Conservation (phyloP, 2,329 filamentous ascomycete genomes). For the Ophiostoma pallidulum region DNA sequence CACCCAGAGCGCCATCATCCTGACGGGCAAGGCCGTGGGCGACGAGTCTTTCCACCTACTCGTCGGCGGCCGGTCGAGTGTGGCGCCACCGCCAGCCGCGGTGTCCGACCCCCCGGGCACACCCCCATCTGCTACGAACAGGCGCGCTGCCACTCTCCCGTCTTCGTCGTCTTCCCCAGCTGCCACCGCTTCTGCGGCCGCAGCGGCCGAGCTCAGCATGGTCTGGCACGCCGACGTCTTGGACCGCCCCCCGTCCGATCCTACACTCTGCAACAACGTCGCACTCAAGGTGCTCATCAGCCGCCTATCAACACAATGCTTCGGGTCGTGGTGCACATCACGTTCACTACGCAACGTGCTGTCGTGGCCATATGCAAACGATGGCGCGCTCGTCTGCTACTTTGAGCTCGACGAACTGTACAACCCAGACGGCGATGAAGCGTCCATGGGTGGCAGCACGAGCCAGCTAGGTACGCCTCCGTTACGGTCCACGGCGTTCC, state of each 20-base stretch:
- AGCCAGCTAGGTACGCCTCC: too few relatives aligned
- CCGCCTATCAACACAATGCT: neutral
- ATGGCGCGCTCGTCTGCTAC: constrained; percentile 9
- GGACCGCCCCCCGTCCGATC: neutral
- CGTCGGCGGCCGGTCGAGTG: neutral
- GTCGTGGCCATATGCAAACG: constrained; percentile 5
- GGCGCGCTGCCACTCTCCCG: neutral
- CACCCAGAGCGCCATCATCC: constrained; percentile 1
- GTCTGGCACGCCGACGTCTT: constrained; percentile 11
- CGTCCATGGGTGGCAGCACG: neutral
- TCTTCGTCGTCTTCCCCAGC: neutral
- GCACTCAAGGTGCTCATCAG: neutral
- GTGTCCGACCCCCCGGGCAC: neutral
- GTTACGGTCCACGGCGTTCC: too few relatives aligned
- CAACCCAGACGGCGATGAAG: neutral
- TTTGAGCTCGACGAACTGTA: constrained; percentile 8
- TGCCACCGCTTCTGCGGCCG: neutral
- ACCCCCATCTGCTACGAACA: neutral
- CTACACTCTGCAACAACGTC: neutral
- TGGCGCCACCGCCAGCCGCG: neutral
- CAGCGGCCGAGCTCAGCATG: neutral
- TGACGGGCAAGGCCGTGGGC: neutral
- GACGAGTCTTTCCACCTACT: constrained; percentile 3
- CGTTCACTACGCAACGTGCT: constrained; percentile 3
- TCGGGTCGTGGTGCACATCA: constrained; percentile 7